Percentiles rank a stretch among this genome's conserved stretches.
These are phyloP conservation scores for Hypericum perforatum DNA, from an alignment of 345 rosid species.

Conservation along the genomic window DNA sequence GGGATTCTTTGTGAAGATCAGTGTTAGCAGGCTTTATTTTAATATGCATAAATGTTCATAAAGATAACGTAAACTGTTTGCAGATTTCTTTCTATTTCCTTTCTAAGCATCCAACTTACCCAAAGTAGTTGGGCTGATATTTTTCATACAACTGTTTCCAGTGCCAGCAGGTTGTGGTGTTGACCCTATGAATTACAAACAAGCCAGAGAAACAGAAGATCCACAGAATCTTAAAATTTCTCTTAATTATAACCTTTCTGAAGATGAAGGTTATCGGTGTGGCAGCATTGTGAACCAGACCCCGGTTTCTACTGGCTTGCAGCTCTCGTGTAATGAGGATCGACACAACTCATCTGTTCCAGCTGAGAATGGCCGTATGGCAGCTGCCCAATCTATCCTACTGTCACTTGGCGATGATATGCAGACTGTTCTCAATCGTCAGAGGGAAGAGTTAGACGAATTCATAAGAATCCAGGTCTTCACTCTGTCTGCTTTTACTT, in stretches of 20 bases:
- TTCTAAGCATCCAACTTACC: not conserved
- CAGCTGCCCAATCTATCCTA: conserved; percentile 29
- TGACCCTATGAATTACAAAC: conserved; percentile 38
- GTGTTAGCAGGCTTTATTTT: no score
- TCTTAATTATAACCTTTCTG: conserved; percentile 30
- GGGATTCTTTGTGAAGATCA: no score
- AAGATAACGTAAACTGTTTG: no score
- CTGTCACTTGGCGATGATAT: conserved; percentile 40
- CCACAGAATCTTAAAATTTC: conserved; percentile 33
- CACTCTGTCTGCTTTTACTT: not conserved
- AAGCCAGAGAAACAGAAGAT: conserved; percentile 41
- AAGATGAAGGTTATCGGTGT: conserved; percentile 31
- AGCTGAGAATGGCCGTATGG: conserved; percentile 37
- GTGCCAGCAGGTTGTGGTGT: conserved; percentile 36
- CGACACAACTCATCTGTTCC: conserved; percentile 58
- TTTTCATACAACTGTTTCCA: conserved; percentile 11
- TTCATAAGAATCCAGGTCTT: conserved; percentile 50
- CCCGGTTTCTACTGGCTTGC: conserved; percentile 59
- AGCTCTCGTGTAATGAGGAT: conserved; percentile 59
- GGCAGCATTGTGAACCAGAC: conserved; percentile 40
- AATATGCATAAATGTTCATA: no score
- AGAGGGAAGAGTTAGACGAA: conserved; percentile 52
- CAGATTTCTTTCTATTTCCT: no score
- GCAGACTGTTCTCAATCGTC: conserved; percentile 40
- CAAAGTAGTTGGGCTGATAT: conserved; percentile 6